Conservation (phyloP, 73 alveolate species). For the Stentor roeselii region DNA sequence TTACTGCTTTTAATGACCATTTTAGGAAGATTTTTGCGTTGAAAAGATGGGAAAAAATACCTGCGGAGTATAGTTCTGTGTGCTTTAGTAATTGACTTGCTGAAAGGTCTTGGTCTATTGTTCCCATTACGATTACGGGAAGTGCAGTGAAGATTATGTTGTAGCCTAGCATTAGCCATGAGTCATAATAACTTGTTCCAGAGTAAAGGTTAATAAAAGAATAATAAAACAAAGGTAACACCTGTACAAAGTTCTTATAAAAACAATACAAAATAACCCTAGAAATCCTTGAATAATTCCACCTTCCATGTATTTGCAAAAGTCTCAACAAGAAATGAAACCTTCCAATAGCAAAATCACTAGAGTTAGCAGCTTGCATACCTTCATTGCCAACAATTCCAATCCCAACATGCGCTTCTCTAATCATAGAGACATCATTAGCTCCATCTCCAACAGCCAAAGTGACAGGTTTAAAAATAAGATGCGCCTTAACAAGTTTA, state of each 20-base stretch:
- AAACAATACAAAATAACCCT: conserved; percentile 68
- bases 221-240: conserved; percentile 64
- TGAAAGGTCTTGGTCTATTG: conserved; percentile 56
- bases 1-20: neutral
- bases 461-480: conserved; percentile 35
- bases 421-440: conserved; percentile 62
- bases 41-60: neutral
- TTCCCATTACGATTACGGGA: conserved; percentile 82
- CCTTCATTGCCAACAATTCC: conserved; percentile 54
- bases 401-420: conserved; percentile 34
- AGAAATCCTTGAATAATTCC: conserved; percentile 72
- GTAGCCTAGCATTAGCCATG: conserved; percentile 75
- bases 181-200: conserved; percentile 84
- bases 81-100: neutral
- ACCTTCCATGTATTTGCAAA: conserved; percentile 93
- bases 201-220: conserved; percentile 80
- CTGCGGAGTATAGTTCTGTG: neutral
- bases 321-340: conserved; percentile 72
- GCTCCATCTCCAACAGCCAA: conserved; percentile 92
- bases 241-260: conserved; percentile 74
- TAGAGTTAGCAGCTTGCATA: conserved; percentile 76
- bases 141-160: conserved; percentile 85
- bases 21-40: neutral
- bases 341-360: conserved; percentile 80
- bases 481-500: conserved; percentile 51